These are phyloP conservation scores for Fragilaria radians DNA, from an alignment of 108 stramenopile genomes.

Conservation along the genomic window DNA sequence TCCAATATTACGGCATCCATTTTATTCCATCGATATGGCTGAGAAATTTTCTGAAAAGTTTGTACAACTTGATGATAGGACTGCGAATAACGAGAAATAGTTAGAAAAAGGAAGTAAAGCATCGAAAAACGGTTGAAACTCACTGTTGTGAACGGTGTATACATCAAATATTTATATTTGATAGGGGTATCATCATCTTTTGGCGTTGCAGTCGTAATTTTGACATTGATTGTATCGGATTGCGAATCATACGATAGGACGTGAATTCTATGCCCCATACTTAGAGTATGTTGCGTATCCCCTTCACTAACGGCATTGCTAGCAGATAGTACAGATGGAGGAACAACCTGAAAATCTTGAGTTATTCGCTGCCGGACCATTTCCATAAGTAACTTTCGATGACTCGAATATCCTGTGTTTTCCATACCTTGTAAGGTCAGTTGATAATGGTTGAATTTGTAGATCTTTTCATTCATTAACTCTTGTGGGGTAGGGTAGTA, in stretches of 20 bases:
- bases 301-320: constrained; percentile 23
- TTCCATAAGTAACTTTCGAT: constrained; percentile 78
- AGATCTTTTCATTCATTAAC: constrained; percentile 53
- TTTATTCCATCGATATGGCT: constrained; percentile 75
- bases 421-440: constrained; percentile 72
- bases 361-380: constrained; percentile 80
- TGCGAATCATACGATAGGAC: constrained; percentile 47
- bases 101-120: neutral
- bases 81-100: too few species aligned
- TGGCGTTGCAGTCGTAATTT: constrained; percentile 1
- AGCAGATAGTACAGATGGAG: constrained; percentile 36
- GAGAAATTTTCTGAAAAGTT: constrained; percentile 76
- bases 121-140: constrained; percentile 1
- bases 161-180: constrained; percentile 27
- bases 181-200: neutral
- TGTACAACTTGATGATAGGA: constrained; percentile 48
- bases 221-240: constrained; percentile 2
- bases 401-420: constrained; percentile 58
- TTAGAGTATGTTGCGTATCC: constrained; percentile 31
- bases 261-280: constrained; percentile 86
- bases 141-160: constrained; percentile 46
- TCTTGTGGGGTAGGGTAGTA: constrained; percentile 89
- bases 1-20: constrained; percentile 80
- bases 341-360: constrained; percentile 84
- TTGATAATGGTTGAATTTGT: constrained; percentile 62